phyloP scores from a whole-genome alignment of 805 yeast genomes.

The Candida broadrunensis region DNA sequence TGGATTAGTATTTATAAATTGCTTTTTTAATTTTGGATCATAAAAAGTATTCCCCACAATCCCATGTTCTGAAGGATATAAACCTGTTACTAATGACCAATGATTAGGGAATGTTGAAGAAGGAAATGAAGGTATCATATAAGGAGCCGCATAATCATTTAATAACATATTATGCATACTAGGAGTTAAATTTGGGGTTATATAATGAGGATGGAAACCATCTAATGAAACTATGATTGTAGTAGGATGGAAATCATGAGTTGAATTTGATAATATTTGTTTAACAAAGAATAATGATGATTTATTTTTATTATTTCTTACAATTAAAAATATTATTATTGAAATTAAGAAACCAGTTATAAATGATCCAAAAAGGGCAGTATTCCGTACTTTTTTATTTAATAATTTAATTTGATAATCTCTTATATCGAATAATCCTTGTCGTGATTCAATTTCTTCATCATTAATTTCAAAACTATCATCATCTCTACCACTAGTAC shows the following conservation, averaged over 20 bases:
- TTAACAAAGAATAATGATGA: background rate
- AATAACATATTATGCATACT: slow-evolving; percentile 55
- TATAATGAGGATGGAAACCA: slow-evolving; percentile 89
- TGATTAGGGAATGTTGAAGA: slow-evolving; percentile 89
- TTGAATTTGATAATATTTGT: slow-evolving; percentile 49
- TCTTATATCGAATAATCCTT: slow-evolving; percentile 11
- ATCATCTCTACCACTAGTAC: slow-evolving; percentile 3
- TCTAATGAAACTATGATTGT: slow-evolving; percentile 79
- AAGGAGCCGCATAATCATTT: slow-evolving; percentile 65
- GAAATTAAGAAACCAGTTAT: slow-evolving; percentile 1
- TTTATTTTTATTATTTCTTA: background rate
- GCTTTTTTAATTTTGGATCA: slow-evolving; percentile 54
- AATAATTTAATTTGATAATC: slow-evolving; percentile 23
- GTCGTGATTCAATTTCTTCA: background rate
- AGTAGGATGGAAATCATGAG: slow-evolving; percentile 70
- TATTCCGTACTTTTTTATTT: slow-evolving; percentile 17
- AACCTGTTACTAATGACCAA: slow-evolving; percentile 87
- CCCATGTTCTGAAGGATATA: slow-evolving; percentile 81
- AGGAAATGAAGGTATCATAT: slow-evolving; percentile 84
- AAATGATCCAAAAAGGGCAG: slow-evolving; percentile 10
- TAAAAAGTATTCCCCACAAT: slow-evolving; percentile 79
- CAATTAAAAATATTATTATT: slow-evolving; percentile 4
- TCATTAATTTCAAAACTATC: slow-evolving; percentile 17
- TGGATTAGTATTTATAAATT: slow-evolving; percentile 64
- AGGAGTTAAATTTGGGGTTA: slow-evolving; percentile 67